Percentiles rank a stretch among this genome's conserved stretches.
Conservation (phyloP, 116 monocot species). For the Trichopus zeylanicus region DNA sequence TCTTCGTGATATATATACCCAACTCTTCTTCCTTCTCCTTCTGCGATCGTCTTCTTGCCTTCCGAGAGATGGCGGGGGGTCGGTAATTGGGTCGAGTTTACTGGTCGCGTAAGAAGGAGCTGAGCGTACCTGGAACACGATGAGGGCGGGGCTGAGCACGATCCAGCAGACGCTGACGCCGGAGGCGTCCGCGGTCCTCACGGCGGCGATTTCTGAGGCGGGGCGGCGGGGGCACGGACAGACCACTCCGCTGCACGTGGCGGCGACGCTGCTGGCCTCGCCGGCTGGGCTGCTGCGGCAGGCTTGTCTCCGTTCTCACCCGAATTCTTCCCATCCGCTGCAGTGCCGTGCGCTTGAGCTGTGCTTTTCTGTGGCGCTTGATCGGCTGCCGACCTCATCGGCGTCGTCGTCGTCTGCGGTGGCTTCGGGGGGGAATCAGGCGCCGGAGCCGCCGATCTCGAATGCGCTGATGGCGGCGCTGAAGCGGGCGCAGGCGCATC, state of each 20-base stretch:
- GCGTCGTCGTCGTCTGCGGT: not conserved
- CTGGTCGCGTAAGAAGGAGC: not conserved
- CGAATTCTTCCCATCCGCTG: constrained; percentile 76
- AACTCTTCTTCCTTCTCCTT: too few relatives aligned
- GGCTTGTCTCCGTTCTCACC: constrained; percentile 75
- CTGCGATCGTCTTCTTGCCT: too few relatives aligned
- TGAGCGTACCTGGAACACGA: constrained; percentile 6
- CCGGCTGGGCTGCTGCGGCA: constrained; percentile 59
- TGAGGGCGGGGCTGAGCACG: constrained; percentile 82
- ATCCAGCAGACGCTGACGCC: constrained; percentile 94
- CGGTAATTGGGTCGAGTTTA: too few relatives aligned
- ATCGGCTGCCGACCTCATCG: constrained; percentile 44
- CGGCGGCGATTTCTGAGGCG: constrained; percentile 65
- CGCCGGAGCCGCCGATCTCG: constrained; percentile 59
- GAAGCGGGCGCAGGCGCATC: constrained; percentile 95
- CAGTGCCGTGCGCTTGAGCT: constrained; percentile 95
- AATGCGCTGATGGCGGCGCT: constrained; percentile 93
- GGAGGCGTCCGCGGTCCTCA: constrained; percentile 64
- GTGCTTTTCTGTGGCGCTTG: constrained; percentile 92
- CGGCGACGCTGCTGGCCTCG: constrained; percentile 62
- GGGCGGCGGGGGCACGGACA: constrained; percentile 57
- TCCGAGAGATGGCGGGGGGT: not conserved
- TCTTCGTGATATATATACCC: not conserved
- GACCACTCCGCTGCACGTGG: constrained; percentile 94
- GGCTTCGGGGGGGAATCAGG: not conserved